These are phyloP conservation scores for Penicillium nordicum DNA, from an alignment of 2,329 filamentous ascomycete species.

Conservation along the genomic window DNA sequence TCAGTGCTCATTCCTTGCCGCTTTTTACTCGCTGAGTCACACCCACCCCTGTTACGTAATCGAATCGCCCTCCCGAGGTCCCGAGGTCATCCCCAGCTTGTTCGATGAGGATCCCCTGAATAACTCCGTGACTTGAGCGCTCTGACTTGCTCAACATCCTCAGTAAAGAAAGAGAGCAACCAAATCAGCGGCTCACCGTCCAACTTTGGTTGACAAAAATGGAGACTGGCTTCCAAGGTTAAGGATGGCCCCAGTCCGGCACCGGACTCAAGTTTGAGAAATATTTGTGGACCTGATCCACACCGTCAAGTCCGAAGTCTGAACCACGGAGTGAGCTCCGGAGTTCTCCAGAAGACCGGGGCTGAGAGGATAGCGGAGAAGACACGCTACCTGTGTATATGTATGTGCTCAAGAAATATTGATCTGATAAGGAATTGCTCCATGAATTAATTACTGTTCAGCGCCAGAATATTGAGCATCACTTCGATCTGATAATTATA, in stretches of 20 bases:
- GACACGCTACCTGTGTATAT: not conserved
- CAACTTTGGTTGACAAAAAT: not conserved
- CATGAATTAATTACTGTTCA: not conserved
- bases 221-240: not conserved
- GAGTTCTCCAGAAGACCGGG: not conserved
- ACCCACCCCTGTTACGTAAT: not conserved
- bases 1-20: not conserved
- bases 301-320: not conserved
- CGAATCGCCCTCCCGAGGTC: not conserved
- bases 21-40: not conserved
- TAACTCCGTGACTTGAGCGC: not conserved
- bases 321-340: not conserved
- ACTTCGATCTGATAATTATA: not conserved
- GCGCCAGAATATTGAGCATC: not conserved
- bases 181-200: not conserved
- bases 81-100: not conserved
- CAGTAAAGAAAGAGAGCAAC: not conserved
- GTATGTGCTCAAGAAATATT: not conserved
- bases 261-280: not conserved
- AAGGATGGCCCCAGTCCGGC: not conserved
- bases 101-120: not conserved
- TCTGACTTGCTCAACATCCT: not conserved
- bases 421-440: not conserved
- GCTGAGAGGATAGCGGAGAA: not conserved
- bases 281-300: not conserved